Base-by-base conservation (phyloP, 345 rosid species). In the Rhizophora mangle region DNA sequence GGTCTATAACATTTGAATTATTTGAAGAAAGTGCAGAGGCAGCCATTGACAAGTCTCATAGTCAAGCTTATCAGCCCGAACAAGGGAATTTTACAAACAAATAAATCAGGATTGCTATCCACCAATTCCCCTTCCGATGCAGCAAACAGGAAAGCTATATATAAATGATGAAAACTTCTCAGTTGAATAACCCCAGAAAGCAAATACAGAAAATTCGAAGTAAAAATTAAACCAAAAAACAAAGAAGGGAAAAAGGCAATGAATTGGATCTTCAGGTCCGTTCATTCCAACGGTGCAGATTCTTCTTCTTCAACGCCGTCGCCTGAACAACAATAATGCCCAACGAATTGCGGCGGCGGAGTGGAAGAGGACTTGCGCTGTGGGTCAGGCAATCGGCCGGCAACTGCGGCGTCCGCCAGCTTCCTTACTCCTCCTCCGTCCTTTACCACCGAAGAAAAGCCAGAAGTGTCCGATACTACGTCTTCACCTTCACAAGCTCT, bases 181-280 rank as follows among this genome's bases (percentile, higher is more conserved):
- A 37, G 13, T 37, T 37, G 11, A 37, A 37, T 8, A 37, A 37
- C 43, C 43, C 2, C 43, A 37, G 43, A 37, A 37, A 8, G 43
- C 43, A 37, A 37, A 37, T 8, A 37, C 13, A 2, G 11, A 37
- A 37, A 37, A 37, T 37, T 37, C 2, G 43, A 8, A 13, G 11
- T 1, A 1, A 37, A 37, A 37, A 32, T 24, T 24, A 30, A 52
- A 52, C 31, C 8, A 34, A 18, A 36, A 31, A 2, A 55, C 71
- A 0, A 5, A 8, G 8, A 22, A 22, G 21, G 13, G 16, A 11
- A 21, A 21, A 54, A 22, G 29, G 5, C 43, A 68, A 89, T 89
- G 96, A 84, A 86, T 69, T 84, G 90, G 92, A 75, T 85, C 60
- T 87, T 83, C 82, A 84, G 84, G 37, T 75, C 89, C 26, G n/a